phyloP scores from a whole-genome alignment of 2,329 filamentous ascomycete species.

The Botrytis galanthina region DNA sequence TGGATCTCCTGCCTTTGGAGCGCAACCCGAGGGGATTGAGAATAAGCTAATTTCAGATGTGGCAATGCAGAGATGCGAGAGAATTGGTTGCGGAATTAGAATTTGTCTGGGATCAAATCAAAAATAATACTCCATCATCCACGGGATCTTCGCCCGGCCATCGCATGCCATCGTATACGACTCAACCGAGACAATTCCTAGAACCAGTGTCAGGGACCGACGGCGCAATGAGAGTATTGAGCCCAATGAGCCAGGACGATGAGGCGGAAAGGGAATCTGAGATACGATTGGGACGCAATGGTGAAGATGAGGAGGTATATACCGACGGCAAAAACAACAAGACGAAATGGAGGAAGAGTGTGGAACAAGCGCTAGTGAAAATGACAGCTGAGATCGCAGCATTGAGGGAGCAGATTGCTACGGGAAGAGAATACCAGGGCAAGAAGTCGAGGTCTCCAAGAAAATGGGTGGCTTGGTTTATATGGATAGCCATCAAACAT shows the following conservation, averaged over 20 bases:
- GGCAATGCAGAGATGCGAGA: conserved; percentile 62
- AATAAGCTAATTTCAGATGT: conserved; percentile 22
- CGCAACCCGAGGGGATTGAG: too few relatives aligned
- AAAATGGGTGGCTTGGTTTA: conserved; percentile 68
- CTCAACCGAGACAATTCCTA: conserved; percentile 44
- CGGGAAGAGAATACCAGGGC: conserved; percentile 67
- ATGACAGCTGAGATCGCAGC: conserved; percentile 92
- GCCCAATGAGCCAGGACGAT: conserved; percentile 82
- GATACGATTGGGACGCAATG: conserved; percentile 41
- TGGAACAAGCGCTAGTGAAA: conserved; percentile 82
- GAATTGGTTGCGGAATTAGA: conserved; percentile 94
- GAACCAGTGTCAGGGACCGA: conserved; percentile 50
- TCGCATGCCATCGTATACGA: conserved; percentile 36
- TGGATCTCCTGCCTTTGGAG: background rate
- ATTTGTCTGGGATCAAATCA: conserved; percentile 98
- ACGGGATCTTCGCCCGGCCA: conserved; percentile 55
- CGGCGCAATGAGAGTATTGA: conserved; percentile 67
- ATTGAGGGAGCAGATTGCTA: conserved; percentile 83
- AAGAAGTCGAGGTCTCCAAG: conserved; percentile 62
- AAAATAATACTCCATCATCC: conserved; percentile 72
- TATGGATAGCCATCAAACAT: conserved; percentile 71
- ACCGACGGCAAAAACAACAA: conserved; percentile 44
- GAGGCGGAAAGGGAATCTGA: conserved; percentile 58
- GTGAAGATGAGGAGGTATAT: conserved; percentile 46
- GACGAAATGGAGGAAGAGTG: conserved; percentile 72